Percentiles rank a stretch among this genome's conserved stretches.
Conservation (phyloP, 2,329 filamentous ascomycete genomes). For the Fusarium haematococcum region DNA sequence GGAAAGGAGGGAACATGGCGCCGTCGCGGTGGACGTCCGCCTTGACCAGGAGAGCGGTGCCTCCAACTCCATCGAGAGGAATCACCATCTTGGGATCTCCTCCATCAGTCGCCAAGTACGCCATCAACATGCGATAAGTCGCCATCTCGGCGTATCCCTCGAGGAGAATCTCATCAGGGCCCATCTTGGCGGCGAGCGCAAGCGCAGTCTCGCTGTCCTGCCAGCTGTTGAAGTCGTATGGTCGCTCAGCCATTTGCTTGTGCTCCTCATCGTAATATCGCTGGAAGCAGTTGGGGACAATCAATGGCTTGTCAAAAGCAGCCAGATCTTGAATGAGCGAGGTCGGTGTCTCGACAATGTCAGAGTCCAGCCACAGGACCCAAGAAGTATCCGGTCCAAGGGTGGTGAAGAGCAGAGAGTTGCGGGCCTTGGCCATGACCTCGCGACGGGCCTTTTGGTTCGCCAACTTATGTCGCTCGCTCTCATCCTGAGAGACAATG, state of each 20-base stretch:
- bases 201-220: conserved; percentile 86
- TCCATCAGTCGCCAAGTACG: conserved; percentile 74
- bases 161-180: conserved; percentile 88
- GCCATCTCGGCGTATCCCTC: conserved; percentile 95
- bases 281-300: conserved; percentile 97
- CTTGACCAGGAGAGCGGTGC: conserved; percentile 92
- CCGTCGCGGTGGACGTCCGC: conserved; percentile 97
- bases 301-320: conserved; percentile 86
- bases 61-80: conserved; percentile 90
- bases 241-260: conserved; percentile 78
- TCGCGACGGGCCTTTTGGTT: conserved; percentile 89
- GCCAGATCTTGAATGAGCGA: conserved; percentile 93
- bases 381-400: conserved; percentile 91
- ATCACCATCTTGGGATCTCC: conserved; percentile 73
- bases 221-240: conserved; percentile 99
- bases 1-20: conserved; percentile 97
- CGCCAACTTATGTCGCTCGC: conserved; percentile 89
- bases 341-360: conserved; percentile 89
- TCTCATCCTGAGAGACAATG: conserved; percentile 82
- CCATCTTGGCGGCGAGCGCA: conserved; percentile 82
- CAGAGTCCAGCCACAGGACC: conserved; percentile 96
- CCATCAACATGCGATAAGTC: conserved; percentile 93
- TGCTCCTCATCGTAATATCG: conserved; percentile 78
- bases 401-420: conserved; percentile 95
- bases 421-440: conserved; percentile 93